Evolutionary conservation across 2,329 filamentous ascomycete genomes (phyloP).

Genomic region (Esteya vermicola): DNA sequence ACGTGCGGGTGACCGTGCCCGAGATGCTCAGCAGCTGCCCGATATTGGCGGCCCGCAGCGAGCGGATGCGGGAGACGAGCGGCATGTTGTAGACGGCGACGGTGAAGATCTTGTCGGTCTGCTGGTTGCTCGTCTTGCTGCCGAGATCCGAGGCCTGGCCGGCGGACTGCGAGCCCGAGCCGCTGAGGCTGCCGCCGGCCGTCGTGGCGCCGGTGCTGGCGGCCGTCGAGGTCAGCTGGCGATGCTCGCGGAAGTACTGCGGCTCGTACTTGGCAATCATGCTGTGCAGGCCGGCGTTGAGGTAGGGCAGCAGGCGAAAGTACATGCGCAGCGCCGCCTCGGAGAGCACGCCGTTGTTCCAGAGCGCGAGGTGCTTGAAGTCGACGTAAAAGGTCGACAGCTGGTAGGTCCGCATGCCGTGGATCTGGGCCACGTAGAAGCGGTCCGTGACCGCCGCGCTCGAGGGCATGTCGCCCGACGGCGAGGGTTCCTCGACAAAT

Average conservation of each 20-base stretch:
- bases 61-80: slow-evolving; percentile 71
- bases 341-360: slow-evolving; percentile 67
- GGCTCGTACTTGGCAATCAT: slow-evolving; percentile 91
- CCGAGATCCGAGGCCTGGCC: slow-evolving; percentile 46
- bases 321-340: slow-evolving; percentile 81
- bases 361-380: slow-evolving; percentile 67
- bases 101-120: slow-evolving; percentile 92
- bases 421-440: slow-evolving; percentile 75
- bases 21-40: slow-evolving; percentile 91
- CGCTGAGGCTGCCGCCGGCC: slow-evolving; percentile 48
- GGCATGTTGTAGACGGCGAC: slow-evolving; percentile 89
- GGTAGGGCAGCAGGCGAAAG: slow-evolving; percentile 87
- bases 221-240: slow-evolving; percentile 53
- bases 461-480: slow-evolving; percentile 49
- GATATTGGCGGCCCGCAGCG: slow-evolving; percentile 78
- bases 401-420: slow-evolving; percentile 57
- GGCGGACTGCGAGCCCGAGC: slow-evolving; percentile 48
- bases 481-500: slow-evolving; percentile 54
- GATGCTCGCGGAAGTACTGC: slow-evolving; percentile 83
- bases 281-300: slow-evolving; percentile 78
- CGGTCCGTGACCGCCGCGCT: slow-evolving; percentile 58
- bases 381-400: slow-evolving; percentile 82
- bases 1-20: slow-evolving; percentile 90
- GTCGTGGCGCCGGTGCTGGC: slow-evolving; percentile 44
- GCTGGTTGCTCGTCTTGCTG: slow-evolving; percentile 74